Evolutionary conservation across 352 stramenopile species (phyloP), one percentile per base, ranked within the genome.

Genomic region (Phytophthora pini): DNA sequence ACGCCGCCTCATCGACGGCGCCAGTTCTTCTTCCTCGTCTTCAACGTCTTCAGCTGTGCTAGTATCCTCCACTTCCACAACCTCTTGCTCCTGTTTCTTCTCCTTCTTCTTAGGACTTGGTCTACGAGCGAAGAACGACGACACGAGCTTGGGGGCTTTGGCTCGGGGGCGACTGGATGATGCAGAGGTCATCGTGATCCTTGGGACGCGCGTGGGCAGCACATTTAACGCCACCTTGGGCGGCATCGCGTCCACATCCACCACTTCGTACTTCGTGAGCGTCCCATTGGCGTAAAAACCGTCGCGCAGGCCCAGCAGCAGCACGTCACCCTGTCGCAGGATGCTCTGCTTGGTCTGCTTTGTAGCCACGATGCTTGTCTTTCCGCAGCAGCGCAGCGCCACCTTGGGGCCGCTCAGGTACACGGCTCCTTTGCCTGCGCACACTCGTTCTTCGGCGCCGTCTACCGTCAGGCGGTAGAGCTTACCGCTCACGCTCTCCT

Each of bases 201-300:
- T 62, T n/a, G 62, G 61, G 26, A 73, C 68, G 43, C 58, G 65
- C 38, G 65, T 77, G 6, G 52, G 74, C 51, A 69, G 58, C 52
- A 81, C 69, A 36, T 73, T 62, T 26, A 88, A 53, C 31, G 61
- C 48, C 22, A 62, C 0, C 20, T 74, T 68, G n/a, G 54, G 47
- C 36, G 69, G 56, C 8, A 17, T 26, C 0, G 61, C 65, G 51
- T 86, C 70, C 29, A 72, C 46, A 52, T 94, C 80, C 22, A 95
- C 68, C 10, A 95, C 84, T 45, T 89, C 76, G 70, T 95, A 95
- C 76, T 95, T 94, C 44, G 82, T 90, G 26, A 95, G 66, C 50
- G 87, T 93, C 2, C 87, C 87, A 52, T 93, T 93, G 41, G 84
- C 85, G 68, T 92, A 94, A 46, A 95, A 95, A 32, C 79, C 64